Evolutionary conservation across 1,284 basidiomycete genomes (phyloP).

Genomic region (Singerocomus rubriflavus): DNA sequence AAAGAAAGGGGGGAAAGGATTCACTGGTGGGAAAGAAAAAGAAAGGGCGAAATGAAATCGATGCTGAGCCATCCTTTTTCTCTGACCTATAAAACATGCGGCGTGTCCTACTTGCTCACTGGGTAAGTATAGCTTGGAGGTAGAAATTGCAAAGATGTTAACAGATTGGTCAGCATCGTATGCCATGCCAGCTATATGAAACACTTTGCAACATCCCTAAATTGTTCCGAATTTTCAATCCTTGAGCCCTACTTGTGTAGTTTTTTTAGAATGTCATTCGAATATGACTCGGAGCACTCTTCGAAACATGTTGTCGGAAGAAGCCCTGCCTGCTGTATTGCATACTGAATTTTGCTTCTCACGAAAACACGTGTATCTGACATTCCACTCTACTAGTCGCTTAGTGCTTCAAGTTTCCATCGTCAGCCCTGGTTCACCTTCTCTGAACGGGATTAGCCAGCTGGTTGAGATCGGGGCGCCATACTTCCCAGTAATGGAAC

Average conservation of each 20-base stretch:
- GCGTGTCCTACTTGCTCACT: not conserved
- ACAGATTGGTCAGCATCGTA: not conserved
- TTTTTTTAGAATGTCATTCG: not conserved
- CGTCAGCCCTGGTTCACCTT: not conserved
- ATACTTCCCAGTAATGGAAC: not conserved
- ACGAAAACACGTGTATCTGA: not conserved
- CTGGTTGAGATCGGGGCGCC: not conserved
- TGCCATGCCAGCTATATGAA: not conserved
- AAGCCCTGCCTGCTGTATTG: not conserved
- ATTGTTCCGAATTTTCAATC: not conserved
- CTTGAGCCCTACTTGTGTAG: not conserved
- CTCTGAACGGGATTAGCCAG: not conserved
- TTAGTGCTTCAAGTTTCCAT: not conserved
- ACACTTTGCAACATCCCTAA: not conserved
- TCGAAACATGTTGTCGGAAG: not conserved
- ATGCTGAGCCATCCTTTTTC: constrained; percentile 65
- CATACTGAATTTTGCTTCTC: not conserved
- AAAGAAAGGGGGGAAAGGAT: constrained; percentile 53
- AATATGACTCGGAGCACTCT: too few relatives aligned
- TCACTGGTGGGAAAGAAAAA: constrained; percentile 47
- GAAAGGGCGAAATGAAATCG: constrained; percentile 56
- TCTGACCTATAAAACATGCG: constrained; percentile 50
- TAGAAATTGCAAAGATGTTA: too few relatives aligned
- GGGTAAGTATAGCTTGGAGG: not conserved
- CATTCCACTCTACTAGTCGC: not conserved